Conservation (phyloP, 208 protist species). For the Acanthamoeba healyi region DNA sequence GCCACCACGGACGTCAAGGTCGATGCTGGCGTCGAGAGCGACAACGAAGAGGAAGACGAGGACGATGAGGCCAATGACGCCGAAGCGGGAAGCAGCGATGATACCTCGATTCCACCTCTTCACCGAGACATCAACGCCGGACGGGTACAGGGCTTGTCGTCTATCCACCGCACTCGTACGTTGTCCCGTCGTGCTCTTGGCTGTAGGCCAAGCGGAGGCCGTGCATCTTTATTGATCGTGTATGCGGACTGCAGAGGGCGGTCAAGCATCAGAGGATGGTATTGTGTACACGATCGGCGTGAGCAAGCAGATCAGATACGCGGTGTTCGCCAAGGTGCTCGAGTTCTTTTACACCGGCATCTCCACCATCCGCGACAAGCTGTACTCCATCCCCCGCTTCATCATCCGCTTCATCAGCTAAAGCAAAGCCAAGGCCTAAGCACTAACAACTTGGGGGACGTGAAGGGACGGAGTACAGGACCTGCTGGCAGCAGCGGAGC, state of each 20-base stretch:
- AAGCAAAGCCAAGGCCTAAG: neutral
- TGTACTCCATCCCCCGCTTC: neutral
- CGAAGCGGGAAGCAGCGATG: neutral
- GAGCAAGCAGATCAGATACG: neutral
- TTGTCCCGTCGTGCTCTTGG: too few relatives aligned
- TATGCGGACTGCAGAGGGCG: too few relatives aligned
- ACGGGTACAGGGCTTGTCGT: constrained; percentile 1
- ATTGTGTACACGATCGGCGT: neutral
- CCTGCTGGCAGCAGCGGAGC: constrained; percentile 27
- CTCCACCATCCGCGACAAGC: constrained; percentile 53
- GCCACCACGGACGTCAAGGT: neutral
- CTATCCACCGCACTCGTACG: neutral
- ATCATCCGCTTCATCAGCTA: too few relatives aligned
- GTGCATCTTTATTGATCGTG: too few relatives aligned
- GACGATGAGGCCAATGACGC: neutral
- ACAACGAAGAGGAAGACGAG: neutral
- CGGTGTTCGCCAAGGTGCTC: constrained; percentile 40
- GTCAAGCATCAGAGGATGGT: neutral
- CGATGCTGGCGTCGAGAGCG: neutral
- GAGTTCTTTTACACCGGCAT: constrained; percentile 80
- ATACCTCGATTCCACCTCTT: neutral
- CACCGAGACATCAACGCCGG: constrained; percentile 42
- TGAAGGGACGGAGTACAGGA: constrained; percentile 45
- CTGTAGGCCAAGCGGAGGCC: too few relatives aligned
- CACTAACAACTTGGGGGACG: neutral